Conservation (phyloP, 768 basidiomycete species). For the Termitomyces sp. region DNA sequence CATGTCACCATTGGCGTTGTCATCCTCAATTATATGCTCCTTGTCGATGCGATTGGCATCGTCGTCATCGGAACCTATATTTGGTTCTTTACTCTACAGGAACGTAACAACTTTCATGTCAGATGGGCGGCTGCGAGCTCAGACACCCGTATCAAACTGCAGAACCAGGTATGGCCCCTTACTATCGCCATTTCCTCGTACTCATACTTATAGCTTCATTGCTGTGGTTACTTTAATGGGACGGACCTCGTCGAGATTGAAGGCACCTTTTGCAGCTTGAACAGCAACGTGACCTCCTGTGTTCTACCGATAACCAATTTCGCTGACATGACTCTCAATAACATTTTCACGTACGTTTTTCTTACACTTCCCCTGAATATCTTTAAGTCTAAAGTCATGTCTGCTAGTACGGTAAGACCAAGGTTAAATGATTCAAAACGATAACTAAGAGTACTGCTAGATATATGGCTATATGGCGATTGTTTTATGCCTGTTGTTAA, state of each 20-base stretch:
- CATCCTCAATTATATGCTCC: conserved; percentile 71
- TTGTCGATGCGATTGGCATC: conserved; percentile 58
- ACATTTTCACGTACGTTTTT: conserved; percentile 74
- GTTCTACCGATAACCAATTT: conserved; percentile 63
- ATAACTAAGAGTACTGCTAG: conserved; percentile 20
- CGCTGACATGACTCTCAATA: conserved; percentile 72
- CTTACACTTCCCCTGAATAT: neutral
- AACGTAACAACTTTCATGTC: conserved; percentile 61
- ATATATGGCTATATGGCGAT: conserved; percentile 86
- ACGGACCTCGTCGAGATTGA: conserved; percentile 55
- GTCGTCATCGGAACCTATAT: conserved; percentile 66
- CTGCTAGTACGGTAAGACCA: conserved; percentile 40
- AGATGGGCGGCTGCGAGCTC: conserved; percentile 48
- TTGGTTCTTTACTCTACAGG: conserved; percentile 79
- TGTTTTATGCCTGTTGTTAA: conserved; percentile 68
- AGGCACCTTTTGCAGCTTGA: conserved; percentile 55
- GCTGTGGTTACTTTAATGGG: conserved; percentile 84
- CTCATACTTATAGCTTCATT: conserved; percentile 49
- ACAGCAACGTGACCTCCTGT: conserved; percentile 51
- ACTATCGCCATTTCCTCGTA: neutral
- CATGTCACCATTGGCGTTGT: conserved; percentile 69
- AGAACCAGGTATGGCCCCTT: conserved; percentile 58
- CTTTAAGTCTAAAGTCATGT: neutral
- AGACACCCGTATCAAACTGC: conserved; percentile 51
- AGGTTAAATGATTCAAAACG: neutral